Base-by-base conservation (phyloP, 192 early-diverging fungal species). In the Backusella sp. region DNA sequence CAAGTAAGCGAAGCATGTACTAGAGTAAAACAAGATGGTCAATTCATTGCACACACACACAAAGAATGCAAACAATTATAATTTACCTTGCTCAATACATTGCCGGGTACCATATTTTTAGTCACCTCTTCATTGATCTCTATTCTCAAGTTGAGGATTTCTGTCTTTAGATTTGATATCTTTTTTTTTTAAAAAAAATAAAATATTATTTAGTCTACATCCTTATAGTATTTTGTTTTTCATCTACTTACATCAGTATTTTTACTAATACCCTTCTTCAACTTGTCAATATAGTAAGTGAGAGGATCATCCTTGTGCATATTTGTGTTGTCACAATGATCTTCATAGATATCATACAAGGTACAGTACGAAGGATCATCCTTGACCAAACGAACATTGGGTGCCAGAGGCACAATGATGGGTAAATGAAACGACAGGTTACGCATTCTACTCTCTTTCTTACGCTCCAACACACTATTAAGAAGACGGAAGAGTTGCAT, bases 401-500 rank as follows among this genome's bases (percentile, higher is more conserved):
- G 96, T 0, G 97, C 93, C 30, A 99, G 81, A 11, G 97, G 96
- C 2, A 99, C 92, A 62, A 99, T 96, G 49, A 92, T 86, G 12
- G 98, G 98, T 19, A 96, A 79, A 68, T 95, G 91, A 92, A 94
- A 95, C 69, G 86, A 84, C 44, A 97, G 70, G 75, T 94, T 92
- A 66, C 93, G 81, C 76, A 91, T 87, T 39, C 96, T 84, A 79
- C 91, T 94, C 82, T 97, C 97, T 73, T 92, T 89, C 77, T 90
- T 88, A 66, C 92, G 79, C 76, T 96, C 96, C 68, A 98, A 77
- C 12, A 95, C 91, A 39, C 91, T 86, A 75, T 99, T 97, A 28
- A 98, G 77, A 42, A 98, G 92, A 69, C 97, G 90, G 84, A 96
- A 98, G 42, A 99, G 85, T 78, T 99, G 98, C 76, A 96, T 88